These are phyloP conservation scores for Mycena haematopus DNA, from an alignment of 768 basidiomycete species.

Conservation along the genomic window DNA sequence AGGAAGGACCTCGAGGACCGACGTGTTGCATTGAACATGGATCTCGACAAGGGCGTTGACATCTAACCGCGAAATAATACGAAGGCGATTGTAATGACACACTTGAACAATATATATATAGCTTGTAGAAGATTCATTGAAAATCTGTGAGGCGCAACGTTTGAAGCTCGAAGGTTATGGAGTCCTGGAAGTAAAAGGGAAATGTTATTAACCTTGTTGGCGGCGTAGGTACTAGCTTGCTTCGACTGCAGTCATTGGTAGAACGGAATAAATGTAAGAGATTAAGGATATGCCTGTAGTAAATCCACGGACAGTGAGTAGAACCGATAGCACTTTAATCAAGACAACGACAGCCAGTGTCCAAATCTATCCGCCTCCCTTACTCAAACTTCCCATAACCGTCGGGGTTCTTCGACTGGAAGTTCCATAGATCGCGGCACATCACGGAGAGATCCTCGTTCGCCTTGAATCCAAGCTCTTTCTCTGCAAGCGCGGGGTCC, in stretches of 20 bases:
- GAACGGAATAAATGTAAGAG: conserved; percentile 5
- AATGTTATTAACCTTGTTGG: too few species aligned
- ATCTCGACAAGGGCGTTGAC: not conserved
- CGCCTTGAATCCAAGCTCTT: conserved; percentile 93
- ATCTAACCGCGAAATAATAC: too few species aligned
- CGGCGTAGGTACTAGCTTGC: too few species aligned
- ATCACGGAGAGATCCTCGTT: conserved; percentile 83
- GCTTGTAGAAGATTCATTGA: too few species aligned
- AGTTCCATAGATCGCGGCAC: conserved; percentile 98
- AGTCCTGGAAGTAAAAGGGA: too few species aligned
- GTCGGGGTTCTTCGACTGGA: conserved; percentile 91
- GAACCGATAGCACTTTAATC: conserved; percentile 11
- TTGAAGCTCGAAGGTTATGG: too few species aligned
- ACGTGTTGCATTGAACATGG: not conserved
- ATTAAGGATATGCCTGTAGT: conserved; percentile 10
- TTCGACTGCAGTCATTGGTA: not conserved
- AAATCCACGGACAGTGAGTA: not conserved
- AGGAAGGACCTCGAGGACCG: not conserved
- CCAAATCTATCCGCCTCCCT: conserved; percentile 4
- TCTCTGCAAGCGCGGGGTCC: conserved; percentile 88
- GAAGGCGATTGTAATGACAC: too few species aligned
- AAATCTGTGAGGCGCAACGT: too few species aligned
- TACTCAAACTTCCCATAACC: conserved; percentile 60
- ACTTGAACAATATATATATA: too few species aligned
- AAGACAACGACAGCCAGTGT: conserved; percentile 5